Base-by-base conservation (phyloP, 768 basidiomycete species). In the Harrya chromipes region DNA sequence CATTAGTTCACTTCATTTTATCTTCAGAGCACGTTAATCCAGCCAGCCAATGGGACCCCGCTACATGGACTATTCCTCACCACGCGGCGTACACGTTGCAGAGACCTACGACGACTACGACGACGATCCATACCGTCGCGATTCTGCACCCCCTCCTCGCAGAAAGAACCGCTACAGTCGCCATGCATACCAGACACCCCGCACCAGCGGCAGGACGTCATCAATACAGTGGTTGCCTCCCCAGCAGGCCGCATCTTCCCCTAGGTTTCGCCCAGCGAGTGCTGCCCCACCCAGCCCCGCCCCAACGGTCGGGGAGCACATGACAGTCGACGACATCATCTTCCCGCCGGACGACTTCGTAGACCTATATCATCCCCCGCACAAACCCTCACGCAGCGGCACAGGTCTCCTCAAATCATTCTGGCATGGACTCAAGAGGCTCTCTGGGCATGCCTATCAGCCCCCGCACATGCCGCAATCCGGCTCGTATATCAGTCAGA, bases 371-470 rank as follows among this genome's bases (percentile, higher is more conserved):
- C 58, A 27, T 2, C 54, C 54, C 2, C 47, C 51, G 33, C 33
- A 33, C 14, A 33, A 33, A 20, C 55, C 43, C 17, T 54, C 33
- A 29, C 35, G 45, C 26, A 23, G 50, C 24, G 44, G 53, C n/a
- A 51, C 20, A 6, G 48, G 60, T 34, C 49, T 70, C 14, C 47
- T 67, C 4, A 63, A 61, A 16, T 63, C 66, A 1, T 49, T 74
- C 17, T 68, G 73, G 46, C 57, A 59, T 1, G 67, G 69, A 4
- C 46, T 74, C 8, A 70, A 64, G 53, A 68, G 64, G 43, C 54
- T 63, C 20, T 57, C 64, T 40, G 56, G 56, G 34, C 51, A 59
- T 49, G 37, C 48, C 14, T 47, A 27, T 26, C 5, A 16, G 14
- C 40, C 45, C n/a, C 53, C 48, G 21, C 41, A 52, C 47, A 49